Percentiles rank a stretch among this genome's conserved stretches.
Evolutionary conservation across 2,329 filamentous ascomycete genomes (phyloP).

Genomic region (Paracamarosporium sp.): DNA sequence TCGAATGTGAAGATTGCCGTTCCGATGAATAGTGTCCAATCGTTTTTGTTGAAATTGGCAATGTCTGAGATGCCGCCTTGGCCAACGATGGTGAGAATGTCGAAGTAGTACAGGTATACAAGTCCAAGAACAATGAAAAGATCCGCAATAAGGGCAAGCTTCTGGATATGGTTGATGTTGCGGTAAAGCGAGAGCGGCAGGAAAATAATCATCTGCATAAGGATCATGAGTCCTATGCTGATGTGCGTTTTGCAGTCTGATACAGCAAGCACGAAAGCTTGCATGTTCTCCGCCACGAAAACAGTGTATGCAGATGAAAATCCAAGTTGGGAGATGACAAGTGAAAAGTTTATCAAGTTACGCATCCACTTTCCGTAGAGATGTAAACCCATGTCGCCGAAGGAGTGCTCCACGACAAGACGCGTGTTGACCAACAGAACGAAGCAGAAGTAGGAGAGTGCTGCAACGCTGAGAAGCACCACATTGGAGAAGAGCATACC

Average conservation of each 20-base stretch:
- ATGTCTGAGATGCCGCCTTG: conserved; percentile 83
- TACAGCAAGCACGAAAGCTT: conserved; percentile 92
- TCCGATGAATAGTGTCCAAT: conserved; percentile 98
- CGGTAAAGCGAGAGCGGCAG: conserved; percentile 90
- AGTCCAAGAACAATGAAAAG: conserved; percentile 92
- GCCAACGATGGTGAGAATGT: conserved; percentile 79
- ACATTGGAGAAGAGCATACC: conserved; percentile 97
- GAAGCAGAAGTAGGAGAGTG: conserved; percentile 96
- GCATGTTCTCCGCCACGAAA: conserved; percentile 93
- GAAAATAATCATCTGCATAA: conserved; percentile 96
- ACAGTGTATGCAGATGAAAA: conserved; percentile 97
- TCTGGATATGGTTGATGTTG: conserved; percentile 96
- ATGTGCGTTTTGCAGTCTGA: conserved; percentile 85
- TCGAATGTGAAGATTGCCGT: conserved; percentile 99
- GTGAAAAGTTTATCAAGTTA: conserved; percentile 83
- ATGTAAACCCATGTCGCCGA: conserved; percentile 93
- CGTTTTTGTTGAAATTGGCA: conserved; percentile 83
- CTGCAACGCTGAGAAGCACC: conserved; percentile 84
- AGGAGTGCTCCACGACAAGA: conserved; percentile 87
- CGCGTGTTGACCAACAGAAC: conserved; percentile 89
- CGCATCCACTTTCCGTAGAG: conserved; percentile 93
- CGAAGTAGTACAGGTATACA: conserved; percentile 94
- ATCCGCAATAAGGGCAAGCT: conserved; percentile 92
- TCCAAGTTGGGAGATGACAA: conserved; percentile 93
- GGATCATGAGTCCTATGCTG: conserved; percentile 85